phyloP scores from a whole-genome alignment of 768 basidiomycete genomes.

The Collybia nuda region DNA sequence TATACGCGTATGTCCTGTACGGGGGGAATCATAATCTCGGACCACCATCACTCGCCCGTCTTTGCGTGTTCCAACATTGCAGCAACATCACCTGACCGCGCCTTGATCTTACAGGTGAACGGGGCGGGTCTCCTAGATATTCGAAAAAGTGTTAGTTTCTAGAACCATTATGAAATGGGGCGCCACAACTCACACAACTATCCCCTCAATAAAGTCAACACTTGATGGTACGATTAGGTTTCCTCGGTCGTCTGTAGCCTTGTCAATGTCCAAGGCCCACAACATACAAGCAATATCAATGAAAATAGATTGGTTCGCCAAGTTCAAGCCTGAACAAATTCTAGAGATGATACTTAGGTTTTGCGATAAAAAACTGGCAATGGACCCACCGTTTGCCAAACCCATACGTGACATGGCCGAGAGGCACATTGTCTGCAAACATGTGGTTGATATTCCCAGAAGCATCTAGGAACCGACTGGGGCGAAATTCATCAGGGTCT shows the following conservation, averaged over 20 bases:
- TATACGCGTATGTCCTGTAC: too few species aligned
- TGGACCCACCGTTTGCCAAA: slow-evolving; percentile 2
- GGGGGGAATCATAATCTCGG: too few species aligned
- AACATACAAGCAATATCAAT: background rate
- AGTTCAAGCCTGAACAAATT: background rate
- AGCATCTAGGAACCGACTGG: slow-evolving; percentile 1
- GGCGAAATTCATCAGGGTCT: slow-evolving; percentile 1
- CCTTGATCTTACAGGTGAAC: slow-evolving; percentile 1
- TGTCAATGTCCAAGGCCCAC: background rate
- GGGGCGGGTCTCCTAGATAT: background rate
- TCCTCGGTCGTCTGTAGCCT: background rate
- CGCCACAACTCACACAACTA: too few species aligned
- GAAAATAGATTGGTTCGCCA: slow-evolving; percentile 3
- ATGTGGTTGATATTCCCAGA: background rate
- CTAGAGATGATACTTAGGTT: background rate
- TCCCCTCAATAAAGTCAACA: background rate
- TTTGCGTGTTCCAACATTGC: background rate
- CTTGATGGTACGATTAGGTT: background rate
- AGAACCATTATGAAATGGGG: too few species aligned
- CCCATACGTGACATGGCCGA: background rate
- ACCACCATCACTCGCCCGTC: too few species aligned
- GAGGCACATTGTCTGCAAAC: background rate
- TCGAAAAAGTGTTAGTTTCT: too few species aligned
- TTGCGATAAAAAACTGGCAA: background rate
- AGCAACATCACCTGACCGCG: background rate